Base-by-base conservation (phyloP, 1,284 basidiomycete genomes). In the Ganoderma leucocontextum region DNA sequence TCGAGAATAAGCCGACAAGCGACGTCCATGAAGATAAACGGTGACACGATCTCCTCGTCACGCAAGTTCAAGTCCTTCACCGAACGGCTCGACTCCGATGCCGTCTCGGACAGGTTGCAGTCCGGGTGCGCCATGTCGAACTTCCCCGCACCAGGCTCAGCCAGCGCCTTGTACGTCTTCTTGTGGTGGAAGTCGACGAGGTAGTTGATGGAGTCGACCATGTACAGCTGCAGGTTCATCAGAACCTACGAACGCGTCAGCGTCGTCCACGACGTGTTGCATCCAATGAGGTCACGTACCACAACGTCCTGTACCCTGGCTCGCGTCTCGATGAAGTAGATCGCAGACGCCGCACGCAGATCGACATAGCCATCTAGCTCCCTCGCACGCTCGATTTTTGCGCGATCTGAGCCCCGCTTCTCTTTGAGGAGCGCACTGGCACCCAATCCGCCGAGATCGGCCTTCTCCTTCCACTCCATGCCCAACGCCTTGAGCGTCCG, bases 181-280 rank as follows among this genome's bases (percentile, higher is more conserved):
- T 98, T 94, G 83, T 99, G 97, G 75, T 98, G 91, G 82, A 99
- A 99, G 79, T 99, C 97, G 70, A 99, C 98, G 39, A 99, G 88
- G 81, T 98, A 99, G 82, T 99, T 99, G 78, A 93, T 90, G 42
- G 92, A 91, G 79, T 99, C 97, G 35, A 99, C 95, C 84, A 95
- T 93, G 80, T 99, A 99, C 57, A 99, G 86, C 76, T 99, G 96
- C 2, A 99, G 86, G 81, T 99, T 98, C 97, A 99, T 98, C 35
- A 97, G 87, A 9, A 96, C 89, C 95, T 96, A 63, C 63, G 65
- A 15, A 52, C 19, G 36, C 8, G 25, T 38, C 25, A 62, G 35
- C 7, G 9, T 25, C 7, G 9, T 25, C 33, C 17, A 13, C 19
- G 33, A 52, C 35, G 47, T n/a, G 36, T 60, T 35, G 25, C 36